Base-by-base conservation (phyloP, 768 basidiomycete species). In the Amanita exitialis region DNA sequence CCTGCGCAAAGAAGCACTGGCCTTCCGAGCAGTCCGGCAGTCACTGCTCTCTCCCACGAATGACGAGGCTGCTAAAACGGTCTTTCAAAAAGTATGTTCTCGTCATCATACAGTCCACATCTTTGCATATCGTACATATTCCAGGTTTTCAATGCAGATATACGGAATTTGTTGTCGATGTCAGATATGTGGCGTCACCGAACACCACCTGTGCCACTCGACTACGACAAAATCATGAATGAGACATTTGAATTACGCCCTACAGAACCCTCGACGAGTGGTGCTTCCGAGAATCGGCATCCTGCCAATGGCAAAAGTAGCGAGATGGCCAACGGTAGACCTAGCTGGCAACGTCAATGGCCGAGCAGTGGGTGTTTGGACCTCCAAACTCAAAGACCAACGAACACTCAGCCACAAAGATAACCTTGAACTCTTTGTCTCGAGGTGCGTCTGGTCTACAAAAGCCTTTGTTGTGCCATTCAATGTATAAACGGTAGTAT, bases 151-250 rank as follows among this genome's bases (percentile, higher is more conserved):
- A 75, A 82, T 50, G 64, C 76, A 2, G 96, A 99, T 59, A 91
- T 98, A 57, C 75, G 78, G 46, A 91, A 95, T 51, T 74, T 99
- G 0, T 72, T 99, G 27, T 79, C 78, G 15, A 99, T 99, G 96
- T 68, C 80, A 12, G 96, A 98, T 59, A 97, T 99, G 93, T 99
- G 96, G 96, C 83, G 83, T 28, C 79, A 86, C 5, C 78, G 95
- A 36, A 79, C 83, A n/a, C 86, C 85, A 47, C 96, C 96, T 1
- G 79, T 77, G 0, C 83, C 94, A 1, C 77, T 99, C 23, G 82
- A 88, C 53, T 92, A 83, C 59, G 82, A 87, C n/a, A 65, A 69
- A 2, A 91, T 98, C 57, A 63, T 80, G 58, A 66, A 80, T 15
- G 83, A 74, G 4, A 72, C 76, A 1, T 91, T 90, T 59, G 61